Evolutionary conservation across 2,329 filamentous ascomycete species (phyloP).

Genomic region (Claviceps arundinis): DNA sequence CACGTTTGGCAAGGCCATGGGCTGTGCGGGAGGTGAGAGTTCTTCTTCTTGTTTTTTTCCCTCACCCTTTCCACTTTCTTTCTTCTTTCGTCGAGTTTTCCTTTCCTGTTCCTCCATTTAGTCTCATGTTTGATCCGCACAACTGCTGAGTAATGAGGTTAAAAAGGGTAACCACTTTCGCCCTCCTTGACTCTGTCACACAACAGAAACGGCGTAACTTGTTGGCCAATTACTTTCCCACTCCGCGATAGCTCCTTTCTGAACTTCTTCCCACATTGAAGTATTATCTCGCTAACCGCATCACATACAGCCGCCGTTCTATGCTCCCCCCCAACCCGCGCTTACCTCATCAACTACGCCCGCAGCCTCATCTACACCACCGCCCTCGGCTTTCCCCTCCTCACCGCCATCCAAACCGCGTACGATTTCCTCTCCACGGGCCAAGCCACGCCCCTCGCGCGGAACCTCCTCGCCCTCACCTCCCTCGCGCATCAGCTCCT

Average conservation of each 20-base stretch:
- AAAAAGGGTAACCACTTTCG: too few relatives aligned
- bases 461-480: slow-evolving; percentile 20
- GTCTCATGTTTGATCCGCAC: too few relatives aligned
- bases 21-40: slow-evolving; percentile 53
- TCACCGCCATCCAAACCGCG: slow-evolving; percentile 43
- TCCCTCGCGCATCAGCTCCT: slow-evolving; percentile 34
- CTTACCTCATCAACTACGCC: slow-evolving; percentile 64
- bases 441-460: slow-evolving; percentile 24
- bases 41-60: too few relatives aligned
- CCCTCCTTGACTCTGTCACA: too few relatives aligned
- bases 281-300: too few relatives aligned
- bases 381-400: slow-evolving; percentile 47
- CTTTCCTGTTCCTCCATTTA: too few relatives aligned
- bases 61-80: not conserved
- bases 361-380: slow-evolving; percentile 66
- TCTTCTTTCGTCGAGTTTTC: too few relatives aligned
- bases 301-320: slow-evolving; percentile 36
- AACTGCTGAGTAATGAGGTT: too few relatives aligned
- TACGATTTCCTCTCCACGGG: slow-evolving; percentile 44
- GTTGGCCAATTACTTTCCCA: too few relatives aligned
- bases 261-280: too few relatives aligned
- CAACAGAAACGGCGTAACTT: too few relatives aligned
- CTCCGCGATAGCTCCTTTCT: too few relatives aligned
- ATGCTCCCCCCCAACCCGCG: slow-evolving; percentile 42
- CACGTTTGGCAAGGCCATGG: slow-evolving; percentile 56